Evolutionary conservation across 345 rosid species (phyloP), one percentile per base, ranked within the genome.

Genomic region (Salix arbutifolia): DNA sequence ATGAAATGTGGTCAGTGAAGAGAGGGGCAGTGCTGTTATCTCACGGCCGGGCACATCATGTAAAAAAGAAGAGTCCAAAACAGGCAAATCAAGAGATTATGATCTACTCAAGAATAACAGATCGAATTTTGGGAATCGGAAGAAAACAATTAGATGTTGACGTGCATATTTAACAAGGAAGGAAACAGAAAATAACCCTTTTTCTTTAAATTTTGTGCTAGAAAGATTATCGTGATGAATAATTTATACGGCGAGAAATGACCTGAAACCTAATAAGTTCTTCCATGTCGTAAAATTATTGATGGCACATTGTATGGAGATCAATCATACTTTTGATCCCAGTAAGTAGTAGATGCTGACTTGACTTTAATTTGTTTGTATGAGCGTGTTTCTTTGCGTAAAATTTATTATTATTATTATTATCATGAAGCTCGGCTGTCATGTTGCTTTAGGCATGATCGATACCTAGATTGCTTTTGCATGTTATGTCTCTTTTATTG

Each of bases 71-170:
- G 19, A 30, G 74, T 66, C 62, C 74, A 73, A 73, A 42, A 25
- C 71, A 74, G 14, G 74, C 68, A 68, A 69, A 67, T 75, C 75
- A 64, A 70, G 70, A 44, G 65, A 76, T 1, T 23, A 38, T 76
- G 25, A 76, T 21, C 11, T 9, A 8, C 64, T 37, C 46, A 17
- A 70, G 78, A 68, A 40, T 67, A 76, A 26, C 58, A 50, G 48
- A 66, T 52, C 18, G 66, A 56, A 65, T 3, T 74, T 72, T 64
- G 64, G n/a, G 77, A 71, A 71, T 69, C 68, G 26, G 65, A 75
- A 69, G 78, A 58, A 68, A 81, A 76, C 86, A 83, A 74, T 58
- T 62, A 83, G 83, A 74, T 67, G 74, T 77, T 78, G 78, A 83
- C 84, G 76, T 62, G 31, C 52, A 61, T 21, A 19, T 13, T 67